Percentiles rank a stretch among this genome's conserved stretches.
phyloP scores from a whole-genome alignment of 495 filamentous ascomycete species.

The Trichoderma gamsii region DNA sequence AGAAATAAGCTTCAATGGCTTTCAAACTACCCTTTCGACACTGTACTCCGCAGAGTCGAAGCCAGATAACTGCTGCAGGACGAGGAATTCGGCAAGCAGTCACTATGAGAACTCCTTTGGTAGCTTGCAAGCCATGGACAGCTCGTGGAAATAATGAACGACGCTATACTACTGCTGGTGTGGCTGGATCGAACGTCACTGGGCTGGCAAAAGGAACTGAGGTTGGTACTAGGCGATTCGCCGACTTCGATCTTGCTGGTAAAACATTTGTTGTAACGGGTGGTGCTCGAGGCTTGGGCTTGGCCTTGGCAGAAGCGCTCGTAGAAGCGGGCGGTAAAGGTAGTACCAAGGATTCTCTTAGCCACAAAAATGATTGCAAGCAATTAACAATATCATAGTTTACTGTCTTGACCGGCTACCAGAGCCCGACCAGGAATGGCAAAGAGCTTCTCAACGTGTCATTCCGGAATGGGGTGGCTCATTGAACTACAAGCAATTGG shows the following conservation, averaged over 20 bases:
- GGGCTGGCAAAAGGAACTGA: slow-evolving; percentile 7
- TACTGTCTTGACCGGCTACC: slow-evolving; percentile 57
- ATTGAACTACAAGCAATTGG: slow-evolving; percentile 56
- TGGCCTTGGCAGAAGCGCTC: slow-evolving; percentile 63
- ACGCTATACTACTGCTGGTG: not conserved
- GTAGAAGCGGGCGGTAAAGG: slow-evolving; percentile 63
- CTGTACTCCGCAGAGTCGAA: too few relatives aligned
- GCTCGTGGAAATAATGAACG: not conserved
- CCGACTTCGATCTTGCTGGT: slow-evolving; percentile 48
- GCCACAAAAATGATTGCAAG: not conserved
- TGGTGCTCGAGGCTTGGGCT: slow-evolving; percentile 56
- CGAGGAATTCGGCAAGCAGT: too few relatives aligned
- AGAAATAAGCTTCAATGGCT: too few relatives aligned
- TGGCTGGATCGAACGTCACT: not conserved
- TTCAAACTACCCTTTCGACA: too few relatives aligned
- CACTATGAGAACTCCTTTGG: too few relatives aligned
- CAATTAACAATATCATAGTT: slow-evolving; percentile 35
- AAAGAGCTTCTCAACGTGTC: slow-evolving; percentile 43
- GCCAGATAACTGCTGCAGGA: too few relatives aligned
- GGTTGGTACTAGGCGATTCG: slow-evolving; percentile 26
- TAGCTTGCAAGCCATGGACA: too few relatives aligned
- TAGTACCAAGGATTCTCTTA: not conserved
- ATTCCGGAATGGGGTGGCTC: slow-evolving; percentile 44
- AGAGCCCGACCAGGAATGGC: slow-evolving; percentile 44
- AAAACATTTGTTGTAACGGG: slow-evolving; percentile 59